Evolutionary conservation across 2,329 filamentous ascomycete genomes (phyloP).

Genomic region (Trichophyton benhamiae): DNA sequence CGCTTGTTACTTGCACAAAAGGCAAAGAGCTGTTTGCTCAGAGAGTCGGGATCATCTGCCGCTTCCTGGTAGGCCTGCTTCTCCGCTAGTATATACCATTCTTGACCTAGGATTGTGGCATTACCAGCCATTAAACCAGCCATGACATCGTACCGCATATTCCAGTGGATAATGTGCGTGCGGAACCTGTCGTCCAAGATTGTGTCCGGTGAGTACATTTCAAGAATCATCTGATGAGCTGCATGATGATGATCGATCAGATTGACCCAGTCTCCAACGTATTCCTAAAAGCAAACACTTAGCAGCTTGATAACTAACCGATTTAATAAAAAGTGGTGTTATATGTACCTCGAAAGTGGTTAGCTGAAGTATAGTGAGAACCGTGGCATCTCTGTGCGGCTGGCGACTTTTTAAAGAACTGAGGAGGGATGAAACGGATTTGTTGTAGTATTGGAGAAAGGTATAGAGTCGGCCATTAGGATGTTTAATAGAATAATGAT

Average conservation of each 20-base stretch:
- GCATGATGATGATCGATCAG: slow-evolving; percentile 86
- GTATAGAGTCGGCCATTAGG: slow-evolving; percentile 62
- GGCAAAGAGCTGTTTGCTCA: slow-evolving; percentile 56
- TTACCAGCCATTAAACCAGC: slow-evolving; percentile 72
- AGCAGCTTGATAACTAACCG: slow-evolving; percentile 5
- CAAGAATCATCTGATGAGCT: slow-evolving; percentile 66
- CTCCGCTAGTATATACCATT: slow-evolving; percentile 62
- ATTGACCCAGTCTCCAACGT: slow-evolving; percentile 89
- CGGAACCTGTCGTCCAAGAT: slow-evolving; percentile 59
- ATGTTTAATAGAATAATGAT: slow-evolving; percentile 63
- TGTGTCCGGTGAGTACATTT: slow-evolving; percentile 64
- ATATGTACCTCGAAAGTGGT: slow-evolving; percentile 82
- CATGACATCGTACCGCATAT: slow-evolving; percentile 75
- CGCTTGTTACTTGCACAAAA: slow-evolving; percentile 55
- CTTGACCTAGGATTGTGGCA: slow-evolving; percentile 56
- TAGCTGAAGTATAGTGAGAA: slow-evolving; percentile 80
- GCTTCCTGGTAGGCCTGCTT: slow-evolving; percentile 51
- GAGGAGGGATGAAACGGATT: slow-evolving; percentile 66
- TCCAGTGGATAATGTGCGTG: slow-evolving; percentile 74
- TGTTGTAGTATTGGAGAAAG: slow-evolving; percentile 84
- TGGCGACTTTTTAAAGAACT: slow-evolving; percentile 58
- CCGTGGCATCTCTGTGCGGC: slow-evolving; percentile 57
- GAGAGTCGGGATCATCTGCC: slow-evolving; percentile 46
- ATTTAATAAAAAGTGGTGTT: slow-evolving; percentile 14
- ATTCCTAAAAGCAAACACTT: slow-evolving; percentile 50